phyloP scores from a whole-genome alignment of 2,329 filamentous ascomycete genomes.

The Alternaria ethzedia region DNA sequence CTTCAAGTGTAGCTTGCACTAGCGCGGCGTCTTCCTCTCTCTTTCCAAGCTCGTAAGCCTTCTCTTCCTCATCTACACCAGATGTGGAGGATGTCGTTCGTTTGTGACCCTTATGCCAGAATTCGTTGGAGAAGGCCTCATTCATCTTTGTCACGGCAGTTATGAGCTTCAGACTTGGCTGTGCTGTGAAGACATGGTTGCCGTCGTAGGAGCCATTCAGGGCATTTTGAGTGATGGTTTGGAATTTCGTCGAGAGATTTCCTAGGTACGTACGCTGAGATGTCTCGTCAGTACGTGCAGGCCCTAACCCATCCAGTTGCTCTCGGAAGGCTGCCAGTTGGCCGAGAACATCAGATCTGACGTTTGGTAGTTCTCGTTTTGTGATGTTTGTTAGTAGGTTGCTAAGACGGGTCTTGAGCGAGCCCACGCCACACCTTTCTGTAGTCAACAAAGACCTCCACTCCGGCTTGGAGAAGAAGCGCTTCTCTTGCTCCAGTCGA shows the following conservation, averaged over 20 bases:
- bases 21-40: neutral
- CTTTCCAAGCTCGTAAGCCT: neutral
- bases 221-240: conserved; percentile 43
- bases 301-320: conserved; percentile 42
- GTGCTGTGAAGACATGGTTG: neutral
- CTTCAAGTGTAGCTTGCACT: neutral
- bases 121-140: neutral
- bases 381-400: neutral
- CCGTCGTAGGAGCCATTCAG: conserved; percentile 45
- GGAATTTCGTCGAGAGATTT: conserved; percentile 50
- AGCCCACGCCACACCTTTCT: neutral
- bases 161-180: conserved; percentile 1
- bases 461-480: neutral
- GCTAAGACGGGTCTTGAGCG: conserved; percentile 5
- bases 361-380: neutral
- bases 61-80: neutral
- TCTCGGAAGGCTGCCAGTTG: neutral
- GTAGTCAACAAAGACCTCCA: neutral
- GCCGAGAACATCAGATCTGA: neutral
- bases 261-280: conserved; percentile 49
- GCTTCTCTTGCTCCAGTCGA: neutral
- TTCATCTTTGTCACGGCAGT: neutral
- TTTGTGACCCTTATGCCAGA: neutral
- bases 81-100: neutral
- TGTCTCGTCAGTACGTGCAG: conserved; percentile 40